These are phyloP conservation scores for Aspergillus transmontanensis DNA, from an alignment of 2,329 filamentous ascomycete species.

Conservation along the genomic window DNA sequence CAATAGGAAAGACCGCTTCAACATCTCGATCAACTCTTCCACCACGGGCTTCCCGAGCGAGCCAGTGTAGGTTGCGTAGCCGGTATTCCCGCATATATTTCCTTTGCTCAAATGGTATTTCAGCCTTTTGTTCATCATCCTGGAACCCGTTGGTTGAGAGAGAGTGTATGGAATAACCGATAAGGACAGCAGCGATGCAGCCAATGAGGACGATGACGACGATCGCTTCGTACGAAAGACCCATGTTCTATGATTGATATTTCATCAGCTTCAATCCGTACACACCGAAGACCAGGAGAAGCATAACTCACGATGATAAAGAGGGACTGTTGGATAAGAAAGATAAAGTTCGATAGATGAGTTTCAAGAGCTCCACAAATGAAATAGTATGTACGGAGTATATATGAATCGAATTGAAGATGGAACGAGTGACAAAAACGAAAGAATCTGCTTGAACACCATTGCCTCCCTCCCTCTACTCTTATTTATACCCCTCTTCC, in stretches of 20 bases:
- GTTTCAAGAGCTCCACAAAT: not conserved
- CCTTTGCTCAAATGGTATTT: conserved; percentile 26
- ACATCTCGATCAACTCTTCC: not conserved
- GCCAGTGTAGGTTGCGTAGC: conserved; percentile 22
- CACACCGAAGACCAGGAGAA: not conserved
- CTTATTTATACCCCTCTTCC: not conserved
- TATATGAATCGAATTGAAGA: not conserved
- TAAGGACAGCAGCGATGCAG: conserved; percentile 29
- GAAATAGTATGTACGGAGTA: not conserved
- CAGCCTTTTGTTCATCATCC: conserved; percentile 16
- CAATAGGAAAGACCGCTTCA: not conserved
- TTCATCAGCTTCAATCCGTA: not conserved
- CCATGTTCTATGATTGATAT: not conserved
- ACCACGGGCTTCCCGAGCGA: conserved; percentile 23
- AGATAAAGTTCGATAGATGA: not conserved
- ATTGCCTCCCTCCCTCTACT: not conserved
- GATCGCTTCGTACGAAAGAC: conserved; percentile 1
- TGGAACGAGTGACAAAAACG: not conserved
- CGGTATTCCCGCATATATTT: conserved; percentile 34
- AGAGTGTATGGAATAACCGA: conserved; percentile 31
- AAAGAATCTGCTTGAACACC: not conserved
- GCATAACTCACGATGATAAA: not conserved
- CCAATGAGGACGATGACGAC: conserved; percentile 21
- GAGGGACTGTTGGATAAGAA: not conserved
- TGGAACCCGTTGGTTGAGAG: conserved; percentile 18